Evolutionary conservation across 148 eudicot species (phyloP).

Genomic region (Silene latifolia): DNA sequence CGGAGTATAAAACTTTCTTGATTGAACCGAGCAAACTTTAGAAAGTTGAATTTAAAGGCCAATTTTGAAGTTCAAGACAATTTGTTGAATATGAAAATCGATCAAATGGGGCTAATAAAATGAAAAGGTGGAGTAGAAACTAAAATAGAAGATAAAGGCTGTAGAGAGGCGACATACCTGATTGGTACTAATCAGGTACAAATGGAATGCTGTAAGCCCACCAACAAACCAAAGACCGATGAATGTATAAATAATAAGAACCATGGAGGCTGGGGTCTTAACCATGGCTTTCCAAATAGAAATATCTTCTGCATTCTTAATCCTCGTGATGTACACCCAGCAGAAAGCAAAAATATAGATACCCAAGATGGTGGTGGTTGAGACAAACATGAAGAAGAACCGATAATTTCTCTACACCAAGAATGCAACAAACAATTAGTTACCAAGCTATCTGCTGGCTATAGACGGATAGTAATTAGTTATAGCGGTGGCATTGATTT

Average conservation of each 20-base stretch:
- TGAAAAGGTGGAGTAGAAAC: no score
- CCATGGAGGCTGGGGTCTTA: slow-evolving; percentile 92
- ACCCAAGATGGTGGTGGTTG: slow-evolving; percentile 81
- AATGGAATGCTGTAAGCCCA: slow-evolving; percentile 91
- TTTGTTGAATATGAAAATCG: no score
- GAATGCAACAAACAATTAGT: slow-evolving; percentile 6
- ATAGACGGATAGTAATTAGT: no score
- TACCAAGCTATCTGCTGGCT: background rate
- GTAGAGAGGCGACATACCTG: slow-evolving; percentile 44
- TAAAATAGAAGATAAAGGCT: no score
- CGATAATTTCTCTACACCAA: slow-evolving; percentile 88
- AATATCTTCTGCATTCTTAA: slow-evolving; percentile 59
- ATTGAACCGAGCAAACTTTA: no score
- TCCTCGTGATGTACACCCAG: slow-evolving; percentile 87
- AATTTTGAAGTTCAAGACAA: no score
- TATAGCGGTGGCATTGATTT: no score
- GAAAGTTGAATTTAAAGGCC: no score
- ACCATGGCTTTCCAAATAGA: slow-evolving; percentile 91
- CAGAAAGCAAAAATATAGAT: slow-evolving; percentile 83
- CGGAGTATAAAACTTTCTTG: no score
- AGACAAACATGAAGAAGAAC: slow-evolving; percentile 97
- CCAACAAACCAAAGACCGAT: slow-evolving; percentile 97
- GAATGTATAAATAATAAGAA: slow-evolving; percentile 77
- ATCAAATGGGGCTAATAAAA: no score
- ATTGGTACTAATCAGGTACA: slow-evolving; percentile 88